Conservation (phyloP, 1,284 basidiomycete species). For the Cerioporus squamosus region DNA sequence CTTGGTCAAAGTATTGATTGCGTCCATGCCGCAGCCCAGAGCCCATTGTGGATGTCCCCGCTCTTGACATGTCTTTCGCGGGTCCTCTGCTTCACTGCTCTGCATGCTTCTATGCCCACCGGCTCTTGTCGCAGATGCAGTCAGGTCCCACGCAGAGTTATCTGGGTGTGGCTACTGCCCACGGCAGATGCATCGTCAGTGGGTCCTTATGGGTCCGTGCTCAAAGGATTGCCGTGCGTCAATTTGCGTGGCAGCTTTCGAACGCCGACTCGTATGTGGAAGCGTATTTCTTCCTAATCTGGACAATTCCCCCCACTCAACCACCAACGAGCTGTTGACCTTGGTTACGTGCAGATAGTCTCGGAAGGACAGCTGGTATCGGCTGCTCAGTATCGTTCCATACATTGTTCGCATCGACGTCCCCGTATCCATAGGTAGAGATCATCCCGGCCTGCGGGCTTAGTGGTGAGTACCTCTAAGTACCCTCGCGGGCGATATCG, state of each 20-base stretch:
- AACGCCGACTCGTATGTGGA: background rate
- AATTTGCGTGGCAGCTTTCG: background rate
- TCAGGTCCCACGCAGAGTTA: too few species aligned
- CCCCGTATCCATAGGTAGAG: conserved; percentile 1
- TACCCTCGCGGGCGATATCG: too few species aligned
- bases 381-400: background rate
- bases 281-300: background rate
- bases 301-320: background rate
- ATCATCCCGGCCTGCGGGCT: background rate
- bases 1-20: conserved; percentile 17
- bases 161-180: too few species aligned
- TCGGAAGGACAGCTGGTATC: background rate
- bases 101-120: background rate
- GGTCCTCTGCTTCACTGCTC: too few species aligned
- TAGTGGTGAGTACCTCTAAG: too few species aligned
- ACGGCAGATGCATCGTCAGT: conserved; percentile 15
- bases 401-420: background rate
- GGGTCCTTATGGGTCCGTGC: conserved; percentile 27
- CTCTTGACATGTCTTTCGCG: background rate
- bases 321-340: background rate
- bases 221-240: conserved; percentile 2
- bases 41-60: conserved; percentile 15
- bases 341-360: background rate
- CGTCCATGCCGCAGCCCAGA: conserved; percentile 3
- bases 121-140: too few species aligned